These are phyloP conservation scores for Metschnikowia cerradonensis DNA, from an alignment of 805 yeast species.

Conservation along the genomic window DNA sequence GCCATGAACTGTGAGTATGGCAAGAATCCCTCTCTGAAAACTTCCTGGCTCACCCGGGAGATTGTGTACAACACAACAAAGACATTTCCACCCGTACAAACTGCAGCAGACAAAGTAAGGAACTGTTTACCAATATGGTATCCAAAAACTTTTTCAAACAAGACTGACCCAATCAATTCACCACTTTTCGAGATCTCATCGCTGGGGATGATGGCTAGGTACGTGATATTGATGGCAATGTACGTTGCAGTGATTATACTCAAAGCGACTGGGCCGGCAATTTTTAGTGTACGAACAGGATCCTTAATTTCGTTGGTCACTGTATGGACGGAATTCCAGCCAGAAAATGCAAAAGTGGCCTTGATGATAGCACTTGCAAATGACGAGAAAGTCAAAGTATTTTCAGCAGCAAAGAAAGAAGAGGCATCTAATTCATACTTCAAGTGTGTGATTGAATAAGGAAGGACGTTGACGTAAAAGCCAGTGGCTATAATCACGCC, in stretches of 20 bases:
- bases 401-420: constrained; percentile 29
- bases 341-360: constrained; percentile 56
- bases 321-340: constrained; percentile 61
- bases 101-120: constrained; percentile 53
- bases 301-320: constrained; percentile 59
- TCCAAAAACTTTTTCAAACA: constrained; percentile 57
- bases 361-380: constrained; percentile 54
- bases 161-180: constrained; percentile 54
- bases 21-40: constrained; percentile 57
- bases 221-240: constrained; percentile 51
- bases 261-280: constrained; percentile 59
- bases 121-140: constrained; percentile 48
- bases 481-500: constrained; percentile 56
- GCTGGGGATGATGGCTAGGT: constrained; percentile 49
- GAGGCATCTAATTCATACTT: constrained; percentile 38
- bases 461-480: constrained; percentile 50
- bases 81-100: constrained; percentile 61
- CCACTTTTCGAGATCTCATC: constrained; percentile 53
- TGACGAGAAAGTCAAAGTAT: constrained; percentile 37
- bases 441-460: constrained; percentile 39
- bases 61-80: constrained; percentile 57
- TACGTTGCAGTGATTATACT: constrained; percentile 46
- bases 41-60: constrained; percentile 62
- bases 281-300: constrained; percentile 52
- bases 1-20: constrained; percentile 53